A percentile compares a stretch with the other conserved stretches of the same genome.
These are phyloP conservation scores for Hemisphaericaspora subhashii DNA, from an alignment of 1,139 yeast genomes.

Conservation along the genomic window DNA sequence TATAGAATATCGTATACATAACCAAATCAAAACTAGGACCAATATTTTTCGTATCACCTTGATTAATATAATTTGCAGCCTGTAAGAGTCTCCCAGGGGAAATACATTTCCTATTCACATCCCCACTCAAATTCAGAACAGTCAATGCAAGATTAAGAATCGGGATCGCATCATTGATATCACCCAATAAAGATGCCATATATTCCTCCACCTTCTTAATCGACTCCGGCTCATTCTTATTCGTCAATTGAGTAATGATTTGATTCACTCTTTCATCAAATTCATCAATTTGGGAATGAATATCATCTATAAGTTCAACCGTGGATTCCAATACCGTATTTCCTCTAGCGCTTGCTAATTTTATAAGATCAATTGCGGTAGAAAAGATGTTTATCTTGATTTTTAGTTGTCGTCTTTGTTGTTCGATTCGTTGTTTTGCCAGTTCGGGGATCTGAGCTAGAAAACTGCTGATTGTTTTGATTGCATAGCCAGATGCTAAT, in stretches of 20 bases:
- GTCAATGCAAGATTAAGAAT: constrained; percentile 64
- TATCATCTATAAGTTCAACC: constrained; percentile 52
- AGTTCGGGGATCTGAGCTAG: constrained; percentile 61
- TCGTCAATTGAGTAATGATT: constrained; percentile 24
- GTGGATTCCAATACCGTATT: constrained; percentile 64
- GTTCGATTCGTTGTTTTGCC: constrained; percentile 48
- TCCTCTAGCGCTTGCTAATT: constrained; percentile 69
- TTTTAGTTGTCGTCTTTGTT: constrained; percentile 47
- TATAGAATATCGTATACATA: constrained; percentile 65
- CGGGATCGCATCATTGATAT: constrained; percentile 72
- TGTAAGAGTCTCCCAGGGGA: constrained; percentile 70
- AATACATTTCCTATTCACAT: constrained; percentile 47
- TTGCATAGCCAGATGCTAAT: constrained; percentile 73
- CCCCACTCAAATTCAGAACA: constrained; percentile 58
- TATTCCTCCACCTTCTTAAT: constrained; percentile 49
- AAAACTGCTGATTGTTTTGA: constrained; percentile 60
- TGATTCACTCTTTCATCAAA: constrained; percentile 54
- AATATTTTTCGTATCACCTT: constrained; percentile 23
- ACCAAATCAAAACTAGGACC: constrained; percentile 67
- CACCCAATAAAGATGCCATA: constrained; percentile 46
- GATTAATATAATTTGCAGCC: constrained; percentile 51
- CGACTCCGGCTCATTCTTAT: constrained; percentile 39
- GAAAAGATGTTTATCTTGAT: constrained; percentile 64
- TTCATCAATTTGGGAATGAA: constrained; percentile 57
- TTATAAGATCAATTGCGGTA: constrained; percentile 69